Percentiles rank a stretch among this genome's conserved stretches.
Evolutionary conservation across 331 rosid species (phyloP).

Genomic region (Rhamnella rubrinervis): DNA sequence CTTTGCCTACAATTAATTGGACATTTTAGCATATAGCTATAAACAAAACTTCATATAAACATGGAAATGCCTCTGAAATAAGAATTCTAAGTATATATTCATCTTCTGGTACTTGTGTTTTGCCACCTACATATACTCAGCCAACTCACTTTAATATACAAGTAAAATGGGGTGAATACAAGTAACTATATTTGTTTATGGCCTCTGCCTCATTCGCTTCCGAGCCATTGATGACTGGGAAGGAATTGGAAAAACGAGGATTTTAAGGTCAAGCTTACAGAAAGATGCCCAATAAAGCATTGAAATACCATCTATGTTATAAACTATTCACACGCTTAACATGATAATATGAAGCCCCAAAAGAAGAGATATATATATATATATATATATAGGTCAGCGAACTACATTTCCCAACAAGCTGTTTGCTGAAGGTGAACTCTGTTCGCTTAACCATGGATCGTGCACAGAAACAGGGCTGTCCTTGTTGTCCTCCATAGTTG

Average conservation of each 20-base stretch:
- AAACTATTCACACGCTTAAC: constrained; percentile 8
- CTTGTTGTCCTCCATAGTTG: constrained; percentile 42
- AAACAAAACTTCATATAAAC: too few species aligned
- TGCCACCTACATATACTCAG: too few species aligned
- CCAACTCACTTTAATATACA: background rate
- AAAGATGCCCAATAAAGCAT: constrained; percentile 1
- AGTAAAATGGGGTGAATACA: background rate
- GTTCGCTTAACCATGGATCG: constrained; percentile 78
- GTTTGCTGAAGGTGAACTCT: constrained; percentile 87
- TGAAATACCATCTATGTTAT: constrained; percentile 1
- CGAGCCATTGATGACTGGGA: background rate
- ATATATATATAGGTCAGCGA: constrained; percentile 27
- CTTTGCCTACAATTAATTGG: too few species aligned
- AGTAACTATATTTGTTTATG: background rate
- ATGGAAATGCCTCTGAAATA: too few species aligned
- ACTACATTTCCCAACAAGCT: constrained; percentile 67
- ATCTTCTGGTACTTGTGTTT: too few species aligned
- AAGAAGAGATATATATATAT: too few species aligned
- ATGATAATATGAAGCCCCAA: background rate
- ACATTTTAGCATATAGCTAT: too few species aligned
- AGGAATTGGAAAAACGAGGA: background rate
- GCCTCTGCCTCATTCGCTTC: constrained; percentile 11
- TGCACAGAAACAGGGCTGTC: constrained; percentile 76
- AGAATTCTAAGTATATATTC: too few species aligned
- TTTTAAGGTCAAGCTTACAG: constrained; percentile 13